Evolutionary conservation across 129 eudicot species (phyloP).

Genomic region (Rutidosis leptorrhynchoides): DNA sequence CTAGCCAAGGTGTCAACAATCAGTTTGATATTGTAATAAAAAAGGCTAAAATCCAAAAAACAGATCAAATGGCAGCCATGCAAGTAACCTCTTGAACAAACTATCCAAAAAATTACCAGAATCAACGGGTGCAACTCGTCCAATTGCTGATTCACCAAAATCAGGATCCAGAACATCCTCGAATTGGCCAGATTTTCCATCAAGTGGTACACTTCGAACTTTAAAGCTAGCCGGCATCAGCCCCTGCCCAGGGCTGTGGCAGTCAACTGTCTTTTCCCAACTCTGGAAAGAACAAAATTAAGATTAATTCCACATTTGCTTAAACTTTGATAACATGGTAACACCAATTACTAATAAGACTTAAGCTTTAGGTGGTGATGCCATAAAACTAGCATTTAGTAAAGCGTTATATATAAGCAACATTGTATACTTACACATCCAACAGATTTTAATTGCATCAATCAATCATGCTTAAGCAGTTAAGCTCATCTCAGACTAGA

Average conservation of each 20-base stretch:
- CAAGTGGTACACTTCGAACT: conserved; percentile 66
- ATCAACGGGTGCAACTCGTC: conserved; percentile 97
- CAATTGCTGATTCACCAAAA: conserved; percentile 98
- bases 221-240: conserved; percentile 98
- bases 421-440: too few species aligned
- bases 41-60: not conserved
- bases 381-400: not conserved
- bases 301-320: not conserved
- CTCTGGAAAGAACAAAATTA: conserved; percentile 43
- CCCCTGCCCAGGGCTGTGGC: conserved; percentile 97
- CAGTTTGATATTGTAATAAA: not conserved
- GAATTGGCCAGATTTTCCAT: conserved; percentile 60
- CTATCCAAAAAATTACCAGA: conserved; percentile 49
- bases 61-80: not conserved
- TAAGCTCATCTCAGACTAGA: too few species aligned
- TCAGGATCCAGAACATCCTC: conserved; percentile 95
- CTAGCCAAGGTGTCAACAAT: conserved; percentile 34
- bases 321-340: conserved; percentile 14
- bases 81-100: conserved; percentile 2
- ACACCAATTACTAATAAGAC: conserved; percentile 11
- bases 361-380: not conserved
- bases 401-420: not conserved
- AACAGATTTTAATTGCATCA: not conserved
- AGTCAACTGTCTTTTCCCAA: conserved; percentile 96
- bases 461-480: not conserved